Base-by-base conservation (phyloP, 176 grass and related monocot genomes). In the Thalia dealbata region DNA sequence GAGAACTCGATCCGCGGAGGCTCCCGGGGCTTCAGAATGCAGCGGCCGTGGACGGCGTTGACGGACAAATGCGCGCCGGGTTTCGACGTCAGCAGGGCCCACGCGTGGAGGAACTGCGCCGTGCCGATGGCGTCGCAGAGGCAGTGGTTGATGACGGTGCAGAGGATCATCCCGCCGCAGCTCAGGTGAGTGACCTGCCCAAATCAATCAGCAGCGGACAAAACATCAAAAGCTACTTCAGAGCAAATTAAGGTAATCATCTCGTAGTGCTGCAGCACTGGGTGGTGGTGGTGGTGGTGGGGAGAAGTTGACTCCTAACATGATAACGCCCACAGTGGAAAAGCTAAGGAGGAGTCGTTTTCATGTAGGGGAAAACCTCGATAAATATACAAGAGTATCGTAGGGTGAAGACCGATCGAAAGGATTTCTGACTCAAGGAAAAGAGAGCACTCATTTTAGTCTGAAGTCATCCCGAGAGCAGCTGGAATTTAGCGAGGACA, bases 81-180 rank as follows among this genome's bases (percentile, higher is more conserved):
- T 21, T 64, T 63, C 38, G 86, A 21, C 16, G 81, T 79, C 76
- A 80, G 75, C 9, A 64, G 78, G 13, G 89, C 93, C 90, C 93
- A 92, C 18, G 93, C 87, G 28, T 91, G 81, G 54, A 97, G 90
- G 54, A 97, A 97, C 50, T 92, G 85, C 21, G 93, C 85, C 28
- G 89, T 84, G 18, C 89, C 93, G 38, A 97, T 77, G 70, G 89
- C 93, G 72, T 97, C 93, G 65, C 90, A 91, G 70, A 97, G 78
- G 73, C 93, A 92, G 82, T 97, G 93, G 82, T 77, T 92, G 71
- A 97, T 92, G 35, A 83, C 87, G 1, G 87, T 92, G 81, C 87
- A 92, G 51, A 97, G 76, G 22, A 91, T 81, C 81, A 91, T 83
- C 18, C 93, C 93, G 35, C 89, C 93, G 83, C 93, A 97, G 16